phyloP scores from a whole-genome alignment of 2,329 filamentous ascomycete species.

The Fusarium sp. region DNA sequence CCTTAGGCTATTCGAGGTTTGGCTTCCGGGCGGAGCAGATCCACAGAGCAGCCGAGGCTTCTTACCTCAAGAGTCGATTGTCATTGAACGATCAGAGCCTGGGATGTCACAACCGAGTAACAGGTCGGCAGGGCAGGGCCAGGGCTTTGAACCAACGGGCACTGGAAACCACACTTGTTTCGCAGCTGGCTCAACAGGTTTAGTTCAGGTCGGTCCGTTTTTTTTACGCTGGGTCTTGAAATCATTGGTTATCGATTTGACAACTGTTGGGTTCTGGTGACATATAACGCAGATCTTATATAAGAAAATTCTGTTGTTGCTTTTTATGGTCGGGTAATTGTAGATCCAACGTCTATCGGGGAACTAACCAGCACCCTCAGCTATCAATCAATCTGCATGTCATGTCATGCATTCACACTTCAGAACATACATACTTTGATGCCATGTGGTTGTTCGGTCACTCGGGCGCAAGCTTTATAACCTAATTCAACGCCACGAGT shows the following conservation, averaged over 20 bases:
- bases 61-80: conserved; percentile 14
- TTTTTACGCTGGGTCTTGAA: conserved; percentile 3
- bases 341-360: background rate
- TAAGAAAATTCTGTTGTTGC: background rate
- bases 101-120: conserved; percentile 13
- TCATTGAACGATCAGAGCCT: conserved; percentile 28
- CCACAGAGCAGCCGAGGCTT: conserved; percentile 15
- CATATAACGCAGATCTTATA: conserved; percentile 12
- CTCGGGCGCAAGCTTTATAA: background rate
- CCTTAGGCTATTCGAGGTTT: conserved; percentile 24
- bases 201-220: conserved; percentile 2
- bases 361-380: background rate
- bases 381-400: background rate
- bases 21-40: conserved; percentile 21
- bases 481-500: background rate
- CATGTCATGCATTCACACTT: background rate
- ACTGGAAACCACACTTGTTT: conserved; percentile 17
- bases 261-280: conserved; percentile 6
- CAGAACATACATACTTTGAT: background rate
- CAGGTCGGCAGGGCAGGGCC: background rate
- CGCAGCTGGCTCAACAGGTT: background rate
- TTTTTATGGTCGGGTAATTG: background rate
- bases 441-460: background rate
- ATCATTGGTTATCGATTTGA: conserved; percentile 20
- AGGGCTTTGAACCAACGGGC: conserved; percentile 10